phyloP scores from a whole-genome alignment of 2,329 filamentous ascomycete genomes.

The Graphilbum ipis-grandicollis region DNA sequence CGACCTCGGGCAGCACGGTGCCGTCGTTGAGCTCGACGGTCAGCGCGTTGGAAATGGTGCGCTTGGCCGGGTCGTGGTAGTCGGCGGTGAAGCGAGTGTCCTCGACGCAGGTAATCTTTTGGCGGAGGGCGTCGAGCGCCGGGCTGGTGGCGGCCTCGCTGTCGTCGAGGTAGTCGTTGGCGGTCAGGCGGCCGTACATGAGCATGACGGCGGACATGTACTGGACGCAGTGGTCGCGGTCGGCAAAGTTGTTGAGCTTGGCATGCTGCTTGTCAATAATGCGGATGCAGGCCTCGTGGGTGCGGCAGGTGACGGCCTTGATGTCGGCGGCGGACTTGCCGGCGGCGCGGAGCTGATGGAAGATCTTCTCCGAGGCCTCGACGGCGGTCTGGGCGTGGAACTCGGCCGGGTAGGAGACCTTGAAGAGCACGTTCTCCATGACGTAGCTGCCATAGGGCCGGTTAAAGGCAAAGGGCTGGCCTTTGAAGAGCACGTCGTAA shows the following conservation, averaged over 20 bases:
- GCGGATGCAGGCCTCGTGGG: conserved; percentile 93
- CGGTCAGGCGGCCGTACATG: conserved; percentile 81
- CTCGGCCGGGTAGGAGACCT: conserved; percentile 73
- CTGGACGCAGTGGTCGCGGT: conserved; percentile 98
- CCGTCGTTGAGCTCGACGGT: conserved; percentile 92
- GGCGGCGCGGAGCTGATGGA: conserved; percentile 62
- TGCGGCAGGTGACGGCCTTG: conserved; percentile 82
- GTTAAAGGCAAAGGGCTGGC: conserved; percentile 92
- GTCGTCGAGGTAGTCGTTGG: conserved; percentile 84
- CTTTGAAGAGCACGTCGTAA: conserved; percentile 96
- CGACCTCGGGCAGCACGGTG: conserved; percentile 75
- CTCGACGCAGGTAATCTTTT: conserved; percentile 92
- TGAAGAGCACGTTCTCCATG: conserved; percentile 99
- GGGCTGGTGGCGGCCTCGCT: conserved; percentile 80
- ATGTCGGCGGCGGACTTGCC: conserved; percentile 91
- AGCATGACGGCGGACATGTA: conserved; percentile 99
- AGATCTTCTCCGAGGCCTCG: conserved; percentile 79
- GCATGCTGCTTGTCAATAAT: conserved; percentile 94
- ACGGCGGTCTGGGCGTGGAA: conserved; percentile 99
- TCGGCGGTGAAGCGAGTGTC: conserved; percentile 87
- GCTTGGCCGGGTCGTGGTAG: conserved; percentile 86
- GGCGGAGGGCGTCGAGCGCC: conserved; percentile 76
- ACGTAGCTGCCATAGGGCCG: conserved; percentile 94
- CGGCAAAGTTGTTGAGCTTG: conserved; percentile 98
- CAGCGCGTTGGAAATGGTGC: conserved; percentile 93